phyloP scores from a whole-genome alignment of 805 yeast species.

The Scheffersomyces lignosus region DNA sequence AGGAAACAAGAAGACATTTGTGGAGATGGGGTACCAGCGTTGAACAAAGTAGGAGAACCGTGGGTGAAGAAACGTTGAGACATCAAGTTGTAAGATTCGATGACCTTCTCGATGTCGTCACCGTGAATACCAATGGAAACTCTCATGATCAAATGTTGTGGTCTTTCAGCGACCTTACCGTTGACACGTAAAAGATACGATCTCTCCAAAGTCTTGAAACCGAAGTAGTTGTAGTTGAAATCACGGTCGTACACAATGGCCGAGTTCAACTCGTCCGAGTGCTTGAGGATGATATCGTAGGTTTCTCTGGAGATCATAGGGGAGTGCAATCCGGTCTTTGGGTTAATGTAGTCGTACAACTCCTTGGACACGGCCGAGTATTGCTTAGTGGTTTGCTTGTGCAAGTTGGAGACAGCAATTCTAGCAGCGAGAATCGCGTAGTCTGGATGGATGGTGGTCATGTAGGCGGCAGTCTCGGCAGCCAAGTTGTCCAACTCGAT shows the following conservation, averaged over 20 bases:
- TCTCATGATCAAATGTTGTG: constrained; percentile 62
- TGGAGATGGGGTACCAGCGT: constrained; percentile 61
- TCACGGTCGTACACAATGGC: constrained; percentile 51
- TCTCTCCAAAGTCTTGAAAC: constrained; percentile 61
- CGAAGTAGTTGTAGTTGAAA: constrained; percentile 58
- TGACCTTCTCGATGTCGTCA: constrained; percentile 48
- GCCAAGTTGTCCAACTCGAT: constrained; percentile 68
- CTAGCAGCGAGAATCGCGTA: constrained; percentile 94
- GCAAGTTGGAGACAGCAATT: constrained; percentile 90
- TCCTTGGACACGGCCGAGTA: constrained; percentile 76
- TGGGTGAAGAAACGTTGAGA: constrained; percentile 59
- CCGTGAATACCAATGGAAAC: constrained; percentile 64
- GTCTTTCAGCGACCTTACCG: constrained; percentile 61
- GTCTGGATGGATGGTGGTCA: constrained; percentile 98
- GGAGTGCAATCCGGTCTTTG: constrained; percentile 63
- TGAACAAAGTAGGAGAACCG: constrained; percentile 63
- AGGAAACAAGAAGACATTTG: constrained; percentile 65
- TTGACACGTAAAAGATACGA: constrained; percentile 54
- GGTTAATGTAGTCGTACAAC: constrained; percentile 76
- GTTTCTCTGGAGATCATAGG: constrained; percentile 47
- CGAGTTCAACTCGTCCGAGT: constrained; percentile 44
- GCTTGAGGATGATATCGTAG: constrained; percentile 34
- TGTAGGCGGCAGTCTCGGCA: constrained; percentile 96
- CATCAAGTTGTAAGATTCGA: constrained; percentile 60
- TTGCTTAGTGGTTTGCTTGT: constrained; percentile 88